These are phyloP conservation scores for Spatholobus suberectus DNA, from an alignment of 306 rosid species.

Conservation along the genomic window DNA sequence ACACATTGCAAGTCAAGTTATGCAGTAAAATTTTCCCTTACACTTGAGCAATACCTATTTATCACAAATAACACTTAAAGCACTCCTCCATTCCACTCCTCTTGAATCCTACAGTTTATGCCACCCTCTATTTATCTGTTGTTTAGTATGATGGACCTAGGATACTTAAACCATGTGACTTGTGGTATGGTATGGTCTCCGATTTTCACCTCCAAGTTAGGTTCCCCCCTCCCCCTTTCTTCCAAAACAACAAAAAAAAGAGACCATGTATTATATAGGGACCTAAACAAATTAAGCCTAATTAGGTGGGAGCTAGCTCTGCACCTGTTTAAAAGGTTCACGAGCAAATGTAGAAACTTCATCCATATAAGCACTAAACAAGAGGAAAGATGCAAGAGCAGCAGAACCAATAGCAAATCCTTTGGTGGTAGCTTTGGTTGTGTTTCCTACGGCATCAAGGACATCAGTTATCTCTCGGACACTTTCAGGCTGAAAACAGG, in stretches of 20 bases:
- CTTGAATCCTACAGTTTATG: neutral
- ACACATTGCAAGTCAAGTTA: neutral
- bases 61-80: neutral
- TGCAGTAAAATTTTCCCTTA: neutral
- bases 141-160: neutral
- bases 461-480: slow-evolving; percentile 97
- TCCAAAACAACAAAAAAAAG: no score
- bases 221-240: neutral
- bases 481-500: slow-evolving; percentile 83
- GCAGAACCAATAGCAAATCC: slow-evolving; percentile 99
- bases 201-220: neutral
- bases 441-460: slow-evolving; percentile 97
- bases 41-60: neutral
- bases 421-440: slow-evolving; percentile 98
- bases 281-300: slow-evolving; percentile 11
- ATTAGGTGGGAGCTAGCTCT: slow-evolving; percentile 21
- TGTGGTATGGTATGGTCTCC: neutral
- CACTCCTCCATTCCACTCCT: neutral
- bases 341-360: slow-evolving; percentile 84
- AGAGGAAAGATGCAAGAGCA: slow-evolving; percentile 97
- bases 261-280: neutral
- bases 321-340: slow-evolving; percentile 89
- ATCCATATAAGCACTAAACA: slow-evolving; percentile 99
- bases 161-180: neutral
- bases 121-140: neutral